Evolutionary conservation across 179 eudicot species (phyloP).

Genomic region (Vitellaria paradoxa): DNA sequence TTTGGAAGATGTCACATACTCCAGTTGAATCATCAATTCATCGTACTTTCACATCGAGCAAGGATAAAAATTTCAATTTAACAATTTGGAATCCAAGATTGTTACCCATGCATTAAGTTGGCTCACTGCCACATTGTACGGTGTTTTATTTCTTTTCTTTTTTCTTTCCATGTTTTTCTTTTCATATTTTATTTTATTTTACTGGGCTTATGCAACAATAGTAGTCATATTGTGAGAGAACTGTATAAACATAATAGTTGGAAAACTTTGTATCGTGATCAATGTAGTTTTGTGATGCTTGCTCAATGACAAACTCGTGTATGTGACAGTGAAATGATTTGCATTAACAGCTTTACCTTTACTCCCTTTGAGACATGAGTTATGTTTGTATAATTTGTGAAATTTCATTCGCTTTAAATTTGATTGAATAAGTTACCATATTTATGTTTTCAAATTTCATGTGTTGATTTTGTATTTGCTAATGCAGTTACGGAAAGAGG

Average conservation of each 20-base stretch:
- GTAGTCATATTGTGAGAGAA: neutral
- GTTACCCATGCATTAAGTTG: slow-evolving; percentile 1
- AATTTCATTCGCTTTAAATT: neutral
- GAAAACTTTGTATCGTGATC: neutral
- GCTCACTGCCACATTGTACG: neutral
- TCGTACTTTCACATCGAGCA: neutral
- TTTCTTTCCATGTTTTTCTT: neutral
- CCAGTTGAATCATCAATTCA: neutral
- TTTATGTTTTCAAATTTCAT: neutral
- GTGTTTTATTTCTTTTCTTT: too few relatives aligned
- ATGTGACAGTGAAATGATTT: neutral
- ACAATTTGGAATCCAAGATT: slow-evolving; percentile 4
- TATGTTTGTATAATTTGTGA: neutral
- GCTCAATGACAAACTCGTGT: neutral
- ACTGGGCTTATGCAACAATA: neutral
- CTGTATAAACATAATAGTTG: neutral
- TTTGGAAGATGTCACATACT: neutral
- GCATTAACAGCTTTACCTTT: neutral
- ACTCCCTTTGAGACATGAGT: neutral
- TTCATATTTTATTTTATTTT: neutral
- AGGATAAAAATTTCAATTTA: neutral
- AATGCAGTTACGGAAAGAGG: slow-evolving; percentile 85
- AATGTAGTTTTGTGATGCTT: neutral
- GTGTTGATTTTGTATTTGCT: slow-evolving; percentile 2
- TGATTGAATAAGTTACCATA: neutral